Evolutionary conservation across 2,329 filamentous ascomycete genomes (phyloP), one percentile per base, ranked within the genome.

Genomic region (Ilyonectria sp.): DNA sequence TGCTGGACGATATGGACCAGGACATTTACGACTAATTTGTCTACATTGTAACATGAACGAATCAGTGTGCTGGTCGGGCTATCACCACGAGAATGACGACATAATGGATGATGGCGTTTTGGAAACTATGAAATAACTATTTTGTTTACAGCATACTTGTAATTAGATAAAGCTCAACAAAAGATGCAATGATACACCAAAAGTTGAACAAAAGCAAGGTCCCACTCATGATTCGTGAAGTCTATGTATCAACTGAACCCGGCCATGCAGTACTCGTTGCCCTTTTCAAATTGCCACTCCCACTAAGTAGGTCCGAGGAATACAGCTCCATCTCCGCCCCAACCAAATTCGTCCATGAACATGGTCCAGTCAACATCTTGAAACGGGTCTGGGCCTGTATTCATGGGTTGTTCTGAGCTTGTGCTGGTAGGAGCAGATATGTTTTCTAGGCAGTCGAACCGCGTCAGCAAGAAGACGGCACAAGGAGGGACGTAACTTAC

Each of bases 1-100:
- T 91, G 69, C 84, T 85, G 55, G 83, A 86, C 17, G 87, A 91
- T 75, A 90, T 89, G 86, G 89, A 91, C 54, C 86, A 90, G 76
- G 89, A 90, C 64, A 82, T 85, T 65, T 85, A 85, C 67, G 80
- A 84, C 68, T 84, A 79, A 78, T 66, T 23, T 43, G 40, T 17
- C 44, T 13, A 31, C 19, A 31, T 40, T 9, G 9, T 46, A 54
- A 11, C 37, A 40, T 47, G 49, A 19, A 21, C 6, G 37, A 57
- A 26, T 21, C 8, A 19, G 43, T 47, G 10, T 23, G 29, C 54
- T 21, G 33, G 46, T 35, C 17, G 29, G 37, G 52, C 52, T 44
- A 55, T 58, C n/a, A 56, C 47, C 33, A 57, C n/a, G 43, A 65
- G 23, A 44, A 40, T 53, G 52, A 50, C 59, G 33, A 61, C 44